Base-by-base conservation (phyloP, 148 eudicot species). In the Pouteria glomerata region DNA sequence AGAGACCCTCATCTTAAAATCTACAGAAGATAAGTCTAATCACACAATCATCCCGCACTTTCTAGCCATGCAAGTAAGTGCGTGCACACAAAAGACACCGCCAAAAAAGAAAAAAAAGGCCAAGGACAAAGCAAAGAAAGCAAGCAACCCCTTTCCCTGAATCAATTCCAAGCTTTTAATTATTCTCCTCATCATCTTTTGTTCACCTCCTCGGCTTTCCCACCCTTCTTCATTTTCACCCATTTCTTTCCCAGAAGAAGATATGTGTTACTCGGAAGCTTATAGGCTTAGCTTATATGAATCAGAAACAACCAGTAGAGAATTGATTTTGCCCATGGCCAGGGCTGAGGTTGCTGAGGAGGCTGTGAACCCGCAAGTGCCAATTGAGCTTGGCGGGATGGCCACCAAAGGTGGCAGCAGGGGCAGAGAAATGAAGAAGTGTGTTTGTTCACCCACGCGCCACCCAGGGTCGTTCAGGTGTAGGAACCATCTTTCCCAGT, bases 391-490 rank as follows among this genome's bases (percentile, higher is more conserved):
- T 41, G 19, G 13, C 34, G 60, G n/a, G 65, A 30, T 5, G 60
- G 35, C 27, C 26, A 39, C 7, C 30, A 41, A 27, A 57, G 63
- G 5, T 39, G 44, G 7, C 0, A 65, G n/a, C n/a, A n/a, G n/a
- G n/a, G 70, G 76, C 10, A 55, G 71, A 18, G 52, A 0, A 18
- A 62, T 27, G 58, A 80, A 59, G 52, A 60, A 61, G 56, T 77
- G 84, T 67, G 44, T 81, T 35, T 81, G 81, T 63, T 81, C 84
- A 34, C 81, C 81, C 42, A 81, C 81, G 15, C 45, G 29, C 60
- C 84, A 81, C 52, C 81, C 84, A 1, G 84, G 84, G 10, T 81
- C 81, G 29, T 81, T 81, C 69, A 70, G 79, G 76, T 81, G 84
- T 52, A 81, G 79, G 66, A 71, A 68, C 4, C 84, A 81, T 55